phyloP scores from a whole-genome alignment of 148 eudicot genomes.

The Nyssa sinensis region DNA sequence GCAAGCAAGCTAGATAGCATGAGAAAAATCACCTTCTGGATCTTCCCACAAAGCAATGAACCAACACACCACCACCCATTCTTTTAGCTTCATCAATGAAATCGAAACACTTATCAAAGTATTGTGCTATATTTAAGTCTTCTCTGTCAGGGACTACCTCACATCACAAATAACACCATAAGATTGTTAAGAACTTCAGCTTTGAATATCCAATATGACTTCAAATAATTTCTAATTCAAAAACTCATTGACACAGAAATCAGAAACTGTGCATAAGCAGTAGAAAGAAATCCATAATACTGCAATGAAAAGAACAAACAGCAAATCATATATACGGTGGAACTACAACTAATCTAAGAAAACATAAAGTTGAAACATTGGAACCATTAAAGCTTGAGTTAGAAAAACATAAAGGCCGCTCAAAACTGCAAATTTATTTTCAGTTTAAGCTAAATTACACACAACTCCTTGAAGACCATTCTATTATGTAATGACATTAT shows the following conservation, averaged over 20 bases:
- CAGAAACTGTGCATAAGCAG: not conserved
- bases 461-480: not conserved
- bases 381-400: not conserved
- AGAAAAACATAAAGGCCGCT: not conserved
- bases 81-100: conserved; percentile 82
- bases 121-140: conserved; percentile 46
- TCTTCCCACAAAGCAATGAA: conserved; percentile 92
- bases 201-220: not conserved
- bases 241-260: not conserved
- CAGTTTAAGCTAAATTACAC: not conserved
- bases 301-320: not conserved
- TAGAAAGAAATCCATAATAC: not conserved
- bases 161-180: conserved; percentile 15
- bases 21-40: conserved; percentile 71
- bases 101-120: conserved; percentile 72
- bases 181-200: conserved; percentile 8
- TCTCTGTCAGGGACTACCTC: conserved; percentile 62
- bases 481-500: not conserved
- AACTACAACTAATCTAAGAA: not conserved
- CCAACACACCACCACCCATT: conserved; percentile 71
- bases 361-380: not conserved
- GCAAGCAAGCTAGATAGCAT: conserved; percentile 1
- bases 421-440: not conserved
- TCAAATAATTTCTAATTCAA: not conserved
- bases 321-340: not conserved